A percentile compares a stretch with the other conserved stretches of the same genome.
phyloP scores from a whole-genome alignment of 2,329 filamentous ascomycete species.

The Phialemonium atrogriseum region DNA sequence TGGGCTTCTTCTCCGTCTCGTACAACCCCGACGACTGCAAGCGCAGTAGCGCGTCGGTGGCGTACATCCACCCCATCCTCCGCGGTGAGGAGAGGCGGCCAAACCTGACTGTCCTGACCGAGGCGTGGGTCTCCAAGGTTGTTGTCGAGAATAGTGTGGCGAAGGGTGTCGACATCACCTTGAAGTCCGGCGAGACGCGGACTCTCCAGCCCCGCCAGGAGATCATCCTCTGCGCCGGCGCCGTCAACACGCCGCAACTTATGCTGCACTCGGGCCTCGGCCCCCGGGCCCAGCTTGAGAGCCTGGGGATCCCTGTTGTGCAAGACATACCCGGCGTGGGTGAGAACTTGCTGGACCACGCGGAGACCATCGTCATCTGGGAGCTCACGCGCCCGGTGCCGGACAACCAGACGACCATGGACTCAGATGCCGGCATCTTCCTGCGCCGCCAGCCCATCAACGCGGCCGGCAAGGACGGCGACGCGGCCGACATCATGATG shows the following conservation, averaged over 20 bases:
- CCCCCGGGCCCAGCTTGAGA: slow-evolving; percentile 42
- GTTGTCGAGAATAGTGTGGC: slow-evolving; percentile 64
- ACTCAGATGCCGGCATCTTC: slow-evolving; percentile 85
- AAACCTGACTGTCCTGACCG: slow-evolving; percentile 79
- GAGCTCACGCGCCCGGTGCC: slow-evolving; percentile 73
- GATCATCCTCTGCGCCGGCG: slow-evolving; percentile 72
- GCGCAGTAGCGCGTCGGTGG: slow-evolving; percentile 78
- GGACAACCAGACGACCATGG: slow-evolving; percentile 78
- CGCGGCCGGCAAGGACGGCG: slow-evolving; percentile 60
- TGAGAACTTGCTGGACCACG: slow-evolving; percentile 53
- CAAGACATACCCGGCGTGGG: slow-evolving; percentile 51
- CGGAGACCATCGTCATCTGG: slow-evolving; percentile 57
- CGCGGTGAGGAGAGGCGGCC: slow-evolving; percentile 72
- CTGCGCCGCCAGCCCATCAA: slow-evolving; percentile 68
- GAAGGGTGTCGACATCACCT: slow-evolving; percentile 61
- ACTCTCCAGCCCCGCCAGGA: slow-evolving; percentile 61
- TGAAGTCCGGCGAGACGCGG: slow-evolving; percentile 43
- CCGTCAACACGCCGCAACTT: slow-evolving; percentile 70
- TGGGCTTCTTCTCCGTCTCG: slow-evolving; percentile 84
- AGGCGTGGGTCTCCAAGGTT: slow-evolving; percentile 79
- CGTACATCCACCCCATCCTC: slow-evolving; percentile 88
- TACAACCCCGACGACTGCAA: slow-evolving; percentile 86
- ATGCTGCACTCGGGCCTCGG: slow-evolving; percentile 51
- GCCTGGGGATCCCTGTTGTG: slow-evolving; percentile 46
- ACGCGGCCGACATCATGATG: slow-evolving; percentile 86